These are phyloP conservation scores for Colletotrichum plurivorum DNA, from an alignment of 2,329 filamentous ascomycete species.

Conservation along the genomic window DNA sequence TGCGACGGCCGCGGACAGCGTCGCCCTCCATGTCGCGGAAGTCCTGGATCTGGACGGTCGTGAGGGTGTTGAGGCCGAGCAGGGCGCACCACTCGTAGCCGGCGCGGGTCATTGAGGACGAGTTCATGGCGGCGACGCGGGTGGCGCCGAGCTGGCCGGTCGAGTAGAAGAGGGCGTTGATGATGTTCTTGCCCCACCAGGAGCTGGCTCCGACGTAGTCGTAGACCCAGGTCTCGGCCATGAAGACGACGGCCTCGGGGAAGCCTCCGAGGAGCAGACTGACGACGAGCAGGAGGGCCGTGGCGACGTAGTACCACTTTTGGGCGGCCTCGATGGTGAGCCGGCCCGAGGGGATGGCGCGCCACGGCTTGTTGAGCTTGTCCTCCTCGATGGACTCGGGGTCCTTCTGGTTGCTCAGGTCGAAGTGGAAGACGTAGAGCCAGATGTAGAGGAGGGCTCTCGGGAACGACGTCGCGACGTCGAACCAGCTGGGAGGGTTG, in stretches of 20 bases:
- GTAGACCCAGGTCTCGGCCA: slow-evolving; percentile 55
- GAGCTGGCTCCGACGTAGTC: slow-evolving; percentile 54
- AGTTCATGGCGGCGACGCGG: slow-evolving; percentile 12
- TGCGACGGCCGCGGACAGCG: slow-evolving; percentile 42
- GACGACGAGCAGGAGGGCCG: slow-evolving; percentile 45
- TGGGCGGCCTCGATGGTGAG: slow-evolving; percentile 46
- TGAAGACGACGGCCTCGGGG: slow-evolving; percentile 47
- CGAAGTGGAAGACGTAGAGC: slow-evolving; percentile 44
- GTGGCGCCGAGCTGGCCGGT: slow-evolving; percentile 18
- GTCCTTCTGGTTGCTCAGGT: slow-evolving; percentile 55
- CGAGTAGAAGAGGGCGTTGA: slow-evolving; percentile 42
- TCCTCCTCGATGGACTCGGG: slow-evolving; percentile 54
- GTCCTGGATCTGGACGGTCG: slow-evolving; percentile 36
- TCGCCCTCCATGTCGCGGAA: slow-evolving; percentile 36
- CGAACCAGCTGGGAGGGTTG: slow-evolving; percentile 3
- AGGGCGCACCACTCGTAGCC: slow-evolving; percentile 42
- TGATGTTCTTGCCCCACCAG: slow-evolving; percentile 45
- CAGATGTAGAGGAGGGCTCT: slow-evolving; percentile 10
- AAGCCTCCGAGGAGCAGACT: slow-evolving; percentile 45
- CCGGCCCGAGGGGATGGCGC: slow-evolving; percentile 47
- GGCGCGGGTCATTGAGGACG: slow-evolving; percentile 36
- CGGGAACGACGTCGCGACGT: slow-evolving; percentile 10
- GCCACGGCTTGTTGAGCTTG: slow-evolving; percentile 56
- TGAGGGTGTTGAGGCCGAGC: slow-evolving; percentile 43
- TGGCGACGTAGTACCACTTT: slow-evolving; percentile 44